Conservation (phyloP, 441 rosid species). For the Lepidium campestre region DNA sequence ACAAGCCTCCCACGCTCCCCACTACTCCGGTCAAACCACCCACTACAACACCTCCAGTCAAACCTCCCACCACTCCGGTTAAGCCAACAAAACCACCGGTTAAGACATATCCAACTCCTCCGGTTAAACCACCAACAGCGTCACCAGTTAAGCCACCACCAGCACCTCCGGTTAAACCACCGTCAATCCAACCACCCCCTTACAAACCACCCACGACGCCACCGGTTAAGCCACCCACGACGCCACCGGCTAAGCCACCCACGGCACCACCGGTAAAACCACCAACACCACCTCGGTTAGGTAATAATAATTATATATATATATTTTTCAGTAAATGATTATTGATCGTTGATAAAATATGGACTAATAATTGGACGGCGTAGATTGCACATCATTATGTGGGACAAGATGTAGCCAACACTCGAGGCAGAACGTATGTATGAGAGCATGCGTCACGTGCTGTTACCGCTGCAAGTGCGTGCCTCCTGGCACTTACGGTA, state of each 20-base stretch:
- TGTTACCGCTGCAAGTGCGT: constrained; percentile 86
- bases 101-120: constrained; percentile 6
- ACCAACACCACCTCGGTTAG: constrained; percentile 16
- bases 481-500: constrained; percentile 90
- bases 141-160: neutral
- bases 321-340: too few species aligned
- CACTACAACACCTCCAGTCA: constrained; percentile 10
- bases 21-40: constrained; percentile 29
- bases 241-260: constrained; percentile 12
- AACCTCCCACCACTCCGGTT: constrained; percentile 19
- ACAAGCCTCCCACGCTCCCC: constrained; percentile 21
- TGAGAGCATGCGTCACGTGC: constrained; percentile 78
- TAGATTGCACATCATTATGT: constrained; percentile 72
- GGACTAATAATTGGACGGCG: neutral
- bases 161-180: neutral
- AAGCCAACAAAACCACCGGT: constrained; percentile 21
- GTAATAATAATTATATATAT: too few species aligned
- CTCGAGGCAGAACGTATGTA: constrained; percentile 58
- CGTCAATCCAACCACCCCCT: constrained; percentile 16
- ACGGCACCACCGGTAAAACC: constrained; percentile 1
- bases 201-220: constrained; percentile 17
- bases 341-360: neutral
- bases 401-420: constrained; percentile 62
- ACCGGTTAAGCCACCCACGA: neutral
- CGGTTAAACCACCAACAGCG: constrained; percentile 1